Evolutionary conservation across 192 early-diverging fungal genomes (phyloP).

Genomic region (Entomortierella chlamydospora): DNA sequence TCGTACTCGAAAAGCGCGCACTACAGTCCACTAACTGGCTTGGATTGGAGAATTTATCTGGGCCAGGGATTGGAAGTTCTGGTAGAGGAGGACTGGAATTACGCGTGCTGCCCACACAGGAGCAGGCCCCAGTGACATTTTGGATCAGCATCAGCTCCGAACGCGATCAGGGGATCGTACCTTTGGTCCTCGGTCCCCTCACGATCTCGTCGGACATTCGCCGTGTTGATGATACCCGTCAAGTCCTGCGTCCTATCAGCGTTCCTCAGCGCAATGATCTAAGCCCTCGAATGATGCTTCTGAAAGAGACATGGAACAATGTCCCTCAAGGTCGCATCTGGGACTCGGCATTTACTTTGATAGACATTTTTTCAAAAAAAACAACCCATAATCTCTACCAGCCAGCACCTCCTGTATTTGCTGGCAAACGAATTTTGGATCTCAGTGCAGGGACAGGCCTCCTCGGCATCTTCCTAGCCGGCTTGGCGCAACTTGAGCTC

Average conservation of each 20-base stretch:
- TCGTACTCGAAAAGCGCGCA: slow-evolving; percentile 19
- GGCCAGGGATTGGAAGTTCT: slow-evolving; percentile 18
- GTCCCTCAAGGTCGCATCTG: slow-evolving; percentile 64
- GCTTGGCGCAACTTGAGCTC: slow-evolving; percentile 33
- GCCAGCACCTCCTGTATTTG: slow-evolving; percentile 27
- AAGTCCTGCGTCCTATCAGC: slow-evolving; percentile 20
- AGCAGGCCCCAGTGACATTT: background rate
- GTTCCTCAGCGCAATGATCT: background rate
- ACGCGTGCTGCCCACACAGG: background rate
- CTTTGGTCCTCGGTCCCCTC: slow-evolving; percentile 18
- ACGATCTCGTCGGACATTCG: background rate
- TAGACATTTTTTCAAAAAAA: slow-evolving; percentile 41
- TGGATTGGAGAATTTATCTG: background rate
- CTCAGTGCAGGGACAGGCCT: slow-evolving; percentile 63
- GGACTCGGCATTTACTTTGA: slow-evolving; percentile 61
- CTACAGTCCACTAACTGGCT: slow-evolving; percentile 32
- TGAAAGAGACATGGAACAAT: slow-evolving; percentile 55
- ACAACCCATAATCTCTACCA: slow-evolving; percentile 6
- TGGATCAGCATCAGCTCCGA: slow-evolving; percentile 20
- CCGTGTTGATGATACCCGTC: background rate
- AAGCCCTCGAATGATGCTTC: slow-evolving; percentile 9
- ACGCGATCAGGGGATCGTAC: slow-evolving; percentile 9
- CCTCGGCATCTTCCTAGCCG: slow-evolving; percentile 55
- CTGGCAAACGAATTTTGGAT: slow-evolving; percentile 55
- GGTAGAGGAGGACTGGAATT: slow-evolving; percentile 35